A percentile compares a stretch with the other conserved stretches of the same genome.
phyloP scores from a whole-genome alignment of 805 yeast species.

The Debaryomyces maramus region DNA sequence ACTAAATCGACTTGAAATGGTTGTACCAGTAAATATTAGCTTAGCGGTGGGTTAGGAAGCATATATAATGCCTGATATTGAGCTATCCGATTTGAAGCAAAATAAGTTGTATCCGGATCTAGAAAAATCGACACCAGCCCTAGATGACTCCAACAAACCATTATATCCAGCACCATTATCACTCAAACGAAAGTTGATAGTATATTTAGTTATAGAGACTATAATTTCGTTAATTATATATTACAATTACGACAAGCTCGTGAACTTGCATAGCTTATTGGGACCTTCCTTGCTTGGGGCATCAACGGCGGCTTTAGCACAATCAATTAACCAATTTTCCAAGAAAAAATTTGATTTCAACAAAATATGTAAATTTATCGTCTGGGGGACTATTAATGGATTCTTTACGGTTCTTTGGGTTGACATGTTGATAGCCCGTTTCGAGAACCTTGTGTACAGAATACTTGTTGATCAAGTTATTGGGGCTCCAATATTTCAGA shows the following conservation, averaged over 20 bases:
- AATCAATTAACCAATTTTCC: conserved; percentile 37
- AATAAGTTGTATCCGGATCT: conserved; percentile 7
- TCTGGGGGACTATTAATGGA: conserved; percentile 66
- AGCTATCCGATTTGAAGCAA: background rate
- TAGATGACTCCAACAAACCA: conserved; percentile 10
- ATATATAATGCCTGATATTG: background rate
- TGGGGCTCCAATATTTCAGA: conserved; percentile 57
- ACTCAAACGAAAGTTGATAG: conserved; percentile 16
- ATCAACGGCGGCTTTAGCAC: conserved; percentile 43
- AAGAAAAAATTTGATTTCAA: conserved; percentile 32
- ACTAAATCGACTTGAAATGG: too few species aligned
- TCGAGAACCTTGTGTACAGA: conserved; percentile 38
- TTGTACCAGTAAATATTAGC: too few species aligned
- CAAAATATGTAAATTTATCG: conserved; percentile 45
- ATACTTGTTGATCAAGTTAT: conserved; percentile 53
- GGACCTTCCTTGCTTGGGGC: conserved; percentile 42
- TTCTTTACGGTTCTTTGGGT: conserved; percentile 56
- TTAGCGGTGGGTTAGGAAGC: too few species aligned
- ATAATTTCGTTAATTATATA: conserved; percentile 27
- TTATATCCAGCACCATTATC: conserved; percentile 13
- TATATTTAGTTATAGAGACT: conserved; percentile 27
- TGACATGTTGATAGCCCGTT: conserved; percentile 38
- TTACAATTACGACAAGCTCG: conserved; percentile 27
- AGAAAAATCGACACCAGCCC: conserved; percentile 17
- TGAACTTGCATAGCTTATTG: conserved; percentile 23